Conservation (phyloP, 306 rosid genomes). For the Corylus avellana region DNA sequence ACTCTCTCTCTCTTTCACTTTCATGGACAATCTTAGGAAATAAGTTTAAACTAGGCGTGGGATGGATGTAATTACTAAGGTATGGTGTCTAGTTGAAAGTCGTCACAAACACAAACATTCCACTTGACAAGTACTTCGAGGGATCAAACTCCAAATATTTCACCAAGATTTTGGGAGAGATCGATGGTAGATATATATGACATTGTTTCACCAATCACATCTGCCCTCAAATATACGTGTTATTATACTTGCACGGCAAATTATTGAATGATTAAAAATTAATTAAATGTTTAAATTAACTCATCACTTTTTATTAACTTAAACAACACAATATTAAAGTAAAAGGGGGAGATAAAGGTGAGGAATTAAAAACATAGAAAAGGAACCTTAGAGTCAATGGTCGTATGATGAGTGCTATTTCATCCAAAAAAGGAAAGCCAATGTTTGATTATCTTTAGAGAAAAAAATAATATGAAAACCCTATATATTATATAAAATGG, state of each 20-base stretch:
- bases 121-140: constrained; percentile 8
- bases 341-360: too few species aligned
- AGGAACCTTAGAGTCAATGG: neutral
- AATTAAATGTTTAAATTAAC: too few species aligned
- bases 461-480: neutral
- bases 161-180: neutral
- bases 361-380: neutral
- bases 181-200: constrained; percentile 11
- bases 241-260: neutral
- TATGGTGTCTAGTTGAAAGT: constrained; percentile 44
- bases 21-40: constrained; percentile 33
- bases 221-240: neutral
- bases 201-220: constrained; percentile 17
- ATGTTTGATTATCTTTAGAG: neutral
- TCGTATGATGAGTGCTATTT: too few species aligned
- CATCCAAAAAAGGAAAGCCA: neutral
- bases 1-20: neutral
- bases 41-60: constrained; percentile 29
- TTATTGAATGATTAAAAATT: neutral
- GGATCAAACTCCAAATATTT: neutral
- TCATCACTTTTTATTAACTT: too few species aligned
- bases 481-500: neutral
- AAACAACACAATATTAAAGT: too few species aligned
- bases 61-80: constrained; percentile 34
- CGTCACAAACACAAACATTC: constrained; percentile 25